A percentile compares a stretch with the other conserved stretches of the same genome.
phyloP scores from a whole-genome alignment of 73 alveolate species.

The Vitrella brassicaformis region DNA sequence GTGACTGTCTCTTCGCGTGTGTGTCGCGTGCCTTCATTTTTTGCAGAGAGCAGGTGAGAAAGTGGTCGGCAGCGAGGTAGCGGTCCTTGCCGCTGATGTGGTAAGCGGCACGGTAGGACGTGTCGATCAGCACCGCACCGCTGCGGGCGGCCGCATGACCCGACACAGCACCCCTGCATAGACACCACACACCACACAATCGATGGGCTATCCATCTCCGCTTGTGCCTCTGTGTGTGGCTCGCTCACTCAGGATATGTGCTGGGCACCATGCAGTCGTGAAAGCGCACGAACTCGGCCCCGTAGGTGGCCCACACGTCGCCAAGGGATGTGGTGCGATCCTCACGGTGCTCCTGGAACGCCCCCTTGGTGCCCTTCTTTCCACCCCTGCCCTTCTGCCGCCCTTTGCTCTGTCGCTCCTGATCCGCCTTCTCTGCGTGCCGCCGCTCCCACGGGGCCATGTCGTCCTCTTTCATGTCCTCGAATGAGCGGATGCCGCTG shows the following conservation, averaged over 20 bases:
- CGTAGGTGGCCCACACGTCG: constrained; percentile 6
- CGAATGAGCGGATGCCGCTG: neutral
- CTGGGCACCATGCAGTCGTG: neutral
- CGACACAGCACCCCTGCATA: neutral
- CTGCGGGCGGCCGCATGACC: neutral
- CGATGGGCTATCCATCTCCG: too few species aligned
- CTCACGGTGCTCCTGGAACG: too few species aligned
- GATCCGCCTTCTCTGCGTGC: neutral
- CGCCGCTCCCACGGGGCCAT: neutral
- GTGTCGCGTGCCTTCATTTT: constrained; percentile 4
- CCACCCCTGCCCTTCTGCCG: neutral
- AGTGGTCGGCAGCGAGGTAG: constrained; percentile 28
- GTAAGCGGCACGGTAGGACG: neutral
- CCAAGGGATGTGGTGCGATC: neutral
- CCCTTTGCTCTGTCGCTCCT: neutral
- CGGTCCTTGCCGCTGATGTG: constrained; percentile 1
- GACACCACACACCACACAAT: neutral
- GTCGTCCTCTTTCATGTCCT: neutral
- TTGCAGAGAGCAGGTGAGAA: constrained; percentile 24
- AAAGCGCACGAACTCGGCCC: neutral
- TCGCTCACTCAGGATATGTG: neutral
- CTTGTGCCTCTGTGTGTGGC: too few species aligned
- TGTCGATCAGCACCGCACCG: neutral
- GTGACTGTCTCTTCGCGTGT: neutral
- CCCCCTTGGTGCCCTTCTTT: too few species aligned